These are phyloP conservation scores for Brasilioporus rufonigricans DNA, from an alignment of 768 basidiomycete species.

Conservation along the genomic window DNA sequence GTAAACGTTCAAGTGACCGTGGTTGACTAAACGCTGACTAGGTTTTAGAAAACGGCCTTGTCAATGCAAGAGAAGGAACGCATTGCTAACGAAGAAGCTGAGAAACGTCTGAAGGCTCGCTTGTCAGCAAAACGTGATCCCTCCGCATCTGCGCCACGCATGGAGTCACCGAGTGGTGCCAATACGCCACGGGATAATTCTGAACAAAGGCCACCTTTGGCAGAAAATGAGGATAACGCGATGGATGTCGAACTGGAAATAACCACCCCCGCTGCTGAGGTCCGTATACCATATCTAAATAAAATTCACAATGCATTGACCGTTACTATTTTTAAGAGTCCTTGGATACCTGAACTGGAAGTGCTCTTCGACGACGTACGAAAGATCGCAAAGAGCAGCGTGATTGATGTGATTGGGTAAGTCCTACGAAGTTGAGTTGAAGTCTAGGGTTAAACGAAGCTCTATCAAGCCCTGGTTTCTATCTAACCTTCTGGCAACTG, in stretches of 20 bases:
- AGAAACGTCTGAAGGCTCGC: conserved; percentile 78
- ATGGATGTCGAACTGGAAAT: conserved; percentile 52
- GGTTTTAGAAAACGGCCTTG: conserved; percentile 53
- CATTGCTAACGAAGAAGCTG: conserved; percentile 68
- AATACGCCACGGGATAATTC: conserved; percentile 27
- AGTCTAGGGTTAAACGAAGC: conserved; percentile 2
- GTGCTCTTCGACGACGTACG: conserved; percentile 74
- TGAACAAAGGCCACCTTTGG: conserved; percentile 25
- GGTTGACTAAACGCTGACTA: conserved; percentile 6
- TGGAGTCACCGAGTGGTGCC: conserved; percentile 57
- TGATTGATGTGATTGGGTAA: conserved; percentile 69
- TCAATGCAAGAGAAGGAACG: conserved; percentile 68
- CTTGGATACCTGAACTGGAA: conserved; percentile 77
- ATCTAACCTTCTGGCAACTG: conserved; percentile 95
- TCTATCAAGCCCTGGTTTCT: conserved; percentile 76
- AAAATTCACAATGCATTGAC: conserved; percentile 2
- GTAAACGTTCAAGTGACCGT: conserved; percentile 36
- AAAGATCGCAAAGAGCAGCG: conserved; percentile 65
- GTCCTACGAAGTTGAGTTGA: conserved; percentile 25
- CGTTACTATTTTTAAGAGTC: conserved; percentile 42
- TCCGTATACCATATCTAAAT: conserved; percentile 4
- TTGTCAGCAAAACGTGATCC: conserved; percentile 74
- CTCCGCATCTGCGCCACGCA: conserved; percentile 48
- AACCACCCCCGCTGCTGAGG: conserved; percentile 27
- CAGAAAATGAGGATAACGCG: conserved; percentile 40